These are phyloP conservation scores for Acorus calamus DNA, from an alignment of 106 monocot genomes.

Conservation along the genomic window DNA sequence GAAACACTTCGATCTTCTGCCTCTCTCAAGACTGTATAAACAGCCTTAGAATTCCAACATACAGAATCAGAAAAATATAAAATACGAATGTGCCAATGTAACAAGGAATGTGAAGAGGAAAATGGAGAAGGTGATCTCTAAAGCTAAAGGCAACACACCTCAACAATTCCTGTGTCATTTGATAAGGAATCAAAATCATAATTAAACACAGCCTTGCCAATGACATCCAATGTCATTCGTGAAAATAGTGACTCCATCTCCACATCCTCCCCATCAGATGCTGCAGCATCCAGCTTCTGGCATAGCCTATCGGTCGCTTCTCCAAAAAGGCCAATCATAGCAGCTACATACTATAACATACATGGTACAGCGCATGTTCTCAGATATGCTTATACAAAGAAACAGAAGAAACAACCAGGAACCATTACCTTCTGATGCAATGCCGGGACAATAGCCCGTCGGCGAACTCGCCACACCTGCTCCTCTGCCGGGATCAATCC, in stretches of 20 bases:
- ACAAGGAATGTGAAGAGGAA: background rate
- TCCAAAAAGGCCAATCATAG: conserved; percentile 80
- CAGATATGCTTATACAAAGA: background rate
- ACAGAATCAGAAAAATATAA: conserved; percentile 1
- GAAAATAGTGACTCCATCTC: conserved; percentile 98
- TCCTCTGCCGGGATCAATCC: conserved; percentile 95
- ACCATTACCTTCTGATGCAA: conserved; percentile 79
- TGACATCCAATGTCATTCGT: conserved; percentile 82
- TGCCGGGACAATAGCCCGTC: conserved; percentile 82
- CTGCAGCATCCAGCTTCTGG: conserved; percentile 75
- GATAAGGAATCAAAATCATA: conserved; percentile 97
- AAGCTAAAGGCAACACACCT: conserved; percentile 33
- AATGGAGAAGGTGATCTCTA: background rate
- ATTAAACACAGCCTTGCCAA: conserved; percentile 94
- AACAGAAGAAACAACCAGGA: background rate
- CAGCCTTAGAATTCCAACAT: conserved; percentile 43
- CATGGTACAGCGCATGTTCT: background rate
- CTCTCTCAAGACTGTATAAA: conserved; percentile 71
- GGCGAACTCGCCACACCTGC: conserved; percentile 75
- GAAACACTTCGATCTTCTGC: conserved; percentile 86
- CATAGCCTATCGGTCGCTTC: conserved; percentile 72
- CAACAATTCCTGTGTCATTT: conserved; percentile 78
- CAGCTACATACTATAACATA: conserved; percentile 60
- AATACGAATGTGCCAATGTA: background rate
- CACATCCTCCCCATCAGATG: conserved; percentile 71